Percentiles rank a stretch among this genome's conserved stretches.
Conservation (phyloP, 2,329 filamentous ascomycete genomes). For the Calcarisporium arbuscula region DNA sequence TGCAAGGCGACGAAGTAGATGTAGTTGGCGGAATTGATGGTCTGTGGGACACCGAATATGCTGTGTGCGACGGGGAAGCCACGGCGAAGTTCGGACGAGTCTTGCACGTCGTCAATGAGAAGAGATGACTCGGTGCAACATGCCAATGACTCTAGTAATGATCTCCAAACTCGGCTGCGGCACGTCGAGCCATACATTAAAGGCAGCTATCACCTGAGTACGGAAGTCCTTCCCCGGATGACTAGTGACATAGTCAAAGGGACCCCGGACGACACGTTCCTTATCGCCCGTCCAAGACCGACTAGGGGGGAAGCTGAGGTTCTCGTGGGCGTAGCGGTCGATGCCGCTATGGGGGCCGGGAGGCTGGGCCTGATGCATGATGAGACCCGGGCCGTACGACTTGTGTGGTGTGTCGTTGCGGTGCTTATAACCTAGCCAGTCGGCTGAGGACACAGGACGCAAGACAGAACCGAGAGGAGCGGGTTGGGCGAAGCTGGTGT, state of each 20-base stretch:
- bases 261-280: constrained; percentile 69
- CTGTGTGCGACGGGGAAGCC: constrained; percentile 76
- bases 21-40: constrained; percentile 87
- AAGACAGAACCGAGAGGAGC: constrained; percentile 24
- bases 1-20: constrained; percentile 76
- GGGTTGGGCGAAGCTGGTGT: constrained; percentile 15
- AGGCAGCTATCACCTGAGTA: constrained; percentile 70
- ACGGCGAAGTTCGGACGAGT: constrained; percentile 68
- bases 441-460: constrained; percentile 51
- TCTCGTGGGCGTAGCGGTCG: constrained; percentile 46
- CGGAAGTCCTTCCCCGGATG: constrained; percentile 84
- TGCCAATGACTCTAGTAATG: constrained; percentile 74
- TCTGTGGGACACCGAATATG: constrained; percentile 81
- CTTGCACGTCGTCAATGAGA: constrained; percentile 83
- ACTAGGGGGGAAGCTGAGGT: constrained; percentile 45
- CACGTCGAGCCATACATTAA: constrained; percentile 75
- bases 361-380: constrained; percentile 24
- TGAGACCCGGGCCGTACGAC: constrained; percentile 9
- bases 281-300: constrained; percentile 65
- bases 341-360: constrained; percentile 40
- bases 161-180: constrained; percentile 62
- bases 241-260: constrained; percentile 72
- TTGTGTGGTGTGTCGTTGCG: constrained; percentile 3
- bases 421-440: constrained; percentile 43
- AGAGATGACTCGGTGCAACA: constrained; percentile 82